Evolutionary conservation across 2,329 filamentous ascomycete species (phyloP).

Genomic region (Colletotrichum karsti): DNA sequence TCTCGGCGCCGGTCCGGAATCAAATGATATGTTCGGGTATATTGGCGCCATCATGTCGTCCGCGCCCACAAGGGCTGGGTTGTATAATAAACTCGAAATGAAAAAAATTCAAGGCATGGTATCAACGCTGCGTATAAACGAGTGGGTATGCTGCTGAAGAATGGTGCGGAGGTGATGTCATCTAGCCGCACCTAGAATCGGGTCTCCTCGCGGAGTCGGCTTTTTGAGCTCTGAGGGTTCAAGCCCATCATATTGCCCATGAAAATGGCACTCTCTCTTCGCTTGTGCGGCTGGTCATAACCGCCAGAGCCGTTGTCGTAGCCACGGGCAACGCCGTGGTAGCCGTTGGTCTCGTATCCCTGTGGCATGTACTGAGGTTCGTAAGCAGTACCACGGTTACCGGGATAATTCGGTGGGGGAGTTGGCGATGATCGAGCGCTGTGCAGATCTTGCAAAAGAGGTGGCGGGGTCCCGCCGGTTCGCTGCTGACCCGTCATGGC

Average conservation of each 20-base stretch:
- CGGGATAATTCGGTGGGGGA: slow-evolving; percentile 45
- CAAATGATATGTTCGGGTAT: slow-evolving; percentile 28
- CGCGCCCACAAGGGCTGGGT: neutral
- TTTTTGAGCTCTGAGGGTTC: slow-evolving; percentile 59
- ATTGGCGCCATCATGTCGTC: slow-evolving; percentile 23
- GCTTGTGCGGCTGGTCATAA: slow-evolving; percentile 53
- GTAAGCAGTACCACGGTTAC: slow-evolving; percentile 44
- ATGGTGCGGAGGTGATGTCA: neutral
- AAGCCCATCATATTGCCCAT: slow-evolving; percentile 58
- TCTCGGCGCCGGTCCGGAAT: slow-evolving; percentile 33
- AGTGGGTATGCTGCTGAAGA: slow-evolving; percentile 41
- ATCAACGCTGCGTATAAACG: slow-evolving; percentile 36
- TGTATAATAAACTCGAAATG: slow-evolving; percentile 17
- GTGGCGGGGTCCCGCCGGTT: slow-evolving; percentile 57
- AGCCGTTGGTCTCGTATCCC: slow-evolving; percentile 33
- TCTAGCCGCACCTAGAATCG: slow-evolving; percentile 47
- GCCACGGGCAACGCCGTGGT: slow-evolving; percentile 27
- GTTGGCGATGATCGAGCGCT: slow-evolving; percentile 50
- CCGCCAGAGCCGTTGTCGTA: slow-evolving; percentile 44
- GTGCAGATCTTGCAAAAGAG: slow-evolving; percentile 45
- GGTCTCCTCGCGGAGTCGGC: slow-evolving; percentile 63
- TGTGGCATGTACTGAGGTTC: slow-evolving; percentile 51
- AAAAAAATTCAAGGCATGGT: slow-evolving; percentile 21
- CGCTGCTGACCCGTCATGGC: slow-evolving; percentile 42
- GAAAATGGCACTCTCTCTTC: slow-evolving; percentile 70